Evolutionary conservation across 75 land plant genomes (phyloP), one percentile per base, ranked within the genome.

Genomic region (Selaginella tamariscina): DNA sequence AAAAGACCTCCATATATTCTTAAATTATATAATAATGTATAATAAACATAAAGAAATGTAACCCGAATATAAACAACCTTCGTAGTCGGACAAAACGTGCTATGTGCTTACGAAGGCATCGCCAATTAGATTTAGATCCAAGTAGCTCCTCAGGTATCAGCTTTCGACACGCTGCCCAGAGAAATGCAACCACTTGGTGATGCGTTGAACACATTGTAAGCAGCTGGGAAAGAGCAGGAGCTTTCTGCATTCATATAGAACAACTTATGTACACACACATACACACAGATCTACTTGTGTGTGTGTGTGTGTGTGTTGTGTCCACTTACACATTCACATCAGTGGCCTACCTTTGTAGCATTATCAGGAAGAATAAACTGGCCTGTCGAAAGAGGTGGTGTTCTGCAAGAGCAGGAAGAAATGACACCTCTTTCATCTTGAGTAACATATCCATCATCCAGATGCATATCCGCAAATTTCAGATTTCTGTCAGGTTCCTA

Each of bases 91-190:
- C 79, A 77, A 95, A 88, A 29, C 65, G 75, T 0, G 78, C 78
- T 55, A 91, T 81, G 66, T 83, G 88, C 32, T 69, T 82, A 56
- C 84, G 80, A 8, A 95, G 56, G 2, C 72, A 55, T 67, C 93
- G 85, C 99, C 87, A 81, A 55, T 76, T 83, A 30, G 68, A 54
- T 24, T 71, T 65, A 57, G 74, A 65, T 24, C 97, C 97, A n/a
- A 95, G 83, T 56, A 86, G 72, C 65, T 74, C 77, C 30, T 32
- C 24, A 59, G 96, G 98, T 55, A 89, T 39, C 54, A 94, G 70
- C 32, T 83, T 90, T 65, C 88, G 74, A 70, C 79, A 81, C 24
- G 75, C 85, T 68, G 96, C 91, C 88, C 86, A 94, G 59, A 87
- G 55, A 66, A 85, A 94, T 33, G 85, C 77, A 5, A 82, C 86